Evolutionary conservation across 1,139 yeast genomes (phyloP).

Genomic region (Suhomyces taliae): DNA sequence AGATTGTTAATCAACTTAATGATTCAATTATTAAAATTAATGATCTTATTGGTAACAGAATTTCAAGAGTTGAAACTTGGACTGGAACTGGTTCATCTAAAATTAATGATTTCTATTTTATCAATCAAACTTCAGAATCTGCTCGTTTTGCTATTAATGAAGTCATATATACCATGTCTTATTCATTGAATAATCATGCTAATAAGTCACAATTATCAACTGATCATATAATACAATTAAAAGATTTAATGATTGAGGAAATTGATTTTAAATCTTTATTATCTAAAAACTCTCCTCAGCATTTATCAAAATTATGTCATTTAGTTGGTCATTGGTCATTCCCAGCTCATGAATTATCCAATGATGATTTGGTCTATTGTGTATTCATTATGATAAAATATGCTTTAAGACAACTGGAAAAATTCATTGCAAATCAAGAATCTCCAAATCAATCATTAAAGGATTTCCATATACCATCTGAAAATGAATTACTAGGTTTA

Average conservation of each 20-base stretch:
- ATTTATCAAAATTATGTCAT: slow-evolving; percentile 26
- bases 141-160: slow-evolving; percentile 10
- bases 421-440: slow-evolving; percentile 12
- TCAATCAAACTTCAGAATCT: slow-evolving; percentile 3
- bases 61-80: slow-evolving; percentile 56
- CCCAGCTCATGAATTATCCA: slow-evolving; percentile 66
- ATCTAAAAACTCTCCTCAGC: slow-evolving; percentile 23
- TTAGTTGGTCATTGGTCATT: slow-evolving; percentile 55
- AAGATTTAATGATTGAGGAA: slow-evolving; percentile 33
- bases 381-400: slow-evolving; percentile 56
- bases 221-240: slow-evolving; percentile 24
- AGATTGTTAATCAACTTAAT: slow-evolving; percentile 24
- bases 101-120: slow-evolving; percentile 27
- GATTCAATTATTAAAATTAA: slow-evolving; percentile 29
- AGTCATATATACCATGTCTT: slow-evolving; percentile 37
- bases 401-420: slow-evolving; percentile 38
- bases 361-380: slow-evolving; percentile 67
- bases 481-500: slow-evolving; percentile 54
- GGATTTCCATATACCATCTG: slow-evolving; percentile 26
- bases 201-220: slow-evolving; percentile 24
- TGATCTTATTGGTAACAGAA: slow-evolving; percentile 34
- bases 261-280: slow-evolving; percentile 41
- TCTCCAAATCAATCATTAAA: slow-evolving; percentile 1
- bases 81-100: slow-evolving; percentile 45
- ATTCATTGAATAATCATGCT: slow-evolving; percentile 25